Conservation (phyloP, 441 rosid species). For the Arabidopsis lyrata region DNA sequence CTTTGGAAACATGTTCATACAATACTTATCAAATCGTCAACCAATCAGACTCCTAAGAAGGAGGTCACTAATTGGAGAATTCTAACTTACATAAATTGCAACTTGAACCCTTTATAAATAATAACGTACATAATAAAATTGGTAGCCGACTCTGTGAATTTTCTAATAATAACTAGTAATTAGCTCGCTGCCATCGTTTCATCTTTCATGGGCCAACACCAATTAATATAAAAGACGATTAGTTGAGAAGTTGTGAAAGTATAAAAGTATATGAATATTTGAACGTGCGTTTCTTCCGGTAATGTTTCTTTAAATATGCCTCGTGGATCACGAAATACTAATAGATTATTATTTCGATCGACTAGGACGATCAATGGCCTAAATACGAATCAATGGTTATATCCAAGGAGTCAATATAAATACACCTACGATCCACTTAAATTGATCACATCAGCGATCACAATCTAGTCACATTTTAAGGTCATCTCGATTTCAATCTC, state of each 20-base stretch:
- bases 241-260: not conserved
- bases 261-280: not conserved
- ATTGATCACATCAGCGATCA: slow-evolving; percentile 17
- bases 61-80: not conserved
- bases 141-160: not conserved
- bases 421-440: not conserved
- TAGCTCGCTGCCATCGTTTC: not conserved
- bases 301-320: not conserved
- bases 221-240: not conserved
- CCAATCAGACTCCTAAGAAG: not conserved
- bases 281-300: not conserved
- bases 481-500: not conserved
- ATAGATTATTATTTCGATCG: slow-evolving; percentile 14
- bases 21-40: not conserved
- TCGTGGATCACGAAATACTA: slow-evolving; percentile 25
- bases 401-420: not conserved
- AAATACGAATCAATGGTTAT: not conserved
- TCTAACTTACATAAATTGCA: not conserved
- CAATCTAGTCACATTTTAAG: slow-evolving; percentile 1
- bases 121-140: not conserved
- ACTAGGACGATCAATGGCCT: not conserved
- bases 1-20: not conserved
- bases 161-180: not conserved
- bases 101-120: not conserved
- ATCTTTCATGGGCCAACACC: not conserved